Evolutionary conservation across 2,329 filamentous ascomycete species (phyloP), one percentile per base, ranked within the genome.

Genomic region (Xylaria sp.): DNA sequence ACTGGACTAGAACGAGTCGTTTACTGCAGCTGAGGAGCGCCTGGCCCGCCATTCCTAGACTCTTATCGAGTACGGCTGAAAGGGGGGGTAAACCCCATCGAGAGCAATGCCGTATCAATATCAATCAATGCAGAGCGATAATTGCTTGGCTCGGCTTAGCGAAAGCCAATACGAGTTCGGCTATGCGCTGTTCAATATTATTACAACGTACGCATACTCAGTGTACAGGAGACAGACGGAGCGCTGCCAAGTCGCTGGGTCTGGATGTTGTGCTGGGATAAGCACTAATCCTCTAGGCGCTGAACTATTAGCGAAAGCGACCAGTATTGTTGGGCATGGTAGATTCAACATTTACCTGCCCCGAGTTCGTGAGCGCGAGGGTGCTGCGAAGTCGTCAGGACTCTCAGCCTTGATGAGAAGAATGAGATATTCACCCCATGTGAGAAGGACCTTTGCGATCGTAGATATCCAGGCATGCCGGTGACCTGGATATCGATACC

Each of bases 151-250:
- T 38, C 50, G 53, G 67, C 59, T 62, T 62, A 64, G 49, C 54
- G 27, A 51, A 56, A 39, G 7, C 56, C 45, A 39, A 68, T 68
- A 66, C 66, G 65, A 62, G 53, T 50, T 55, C 55, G 59, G 38
- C 27, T 53, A 57, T 44, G 65, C 56, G 56, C 65, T 51, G 58
- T 61, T 47, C 65, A 68, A 66, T 68, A 64, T 44, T 11, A 54
- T 11, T 39, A 36, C n/a, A 13, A n/a, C n/a, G n/a, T n/a, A n/a
- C n/a, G n/a, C 5, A 13, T 17, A 17, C 13, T 44, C 39, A 3
- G 4, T 7, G 5, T 25, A 5, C 15, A 25, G 45, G 38, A 22
- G 36, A 54, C 33, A 25, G 42, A 51, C 53, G 66, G 66, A 66
- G 20, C 58, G n/a, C 58, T 62, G 54, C 65, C 61, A 54, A 53